phyloP scores from a whole-genome alignment of 192 early-diverging fungal species.

The Coemansia sp. region DNA sequence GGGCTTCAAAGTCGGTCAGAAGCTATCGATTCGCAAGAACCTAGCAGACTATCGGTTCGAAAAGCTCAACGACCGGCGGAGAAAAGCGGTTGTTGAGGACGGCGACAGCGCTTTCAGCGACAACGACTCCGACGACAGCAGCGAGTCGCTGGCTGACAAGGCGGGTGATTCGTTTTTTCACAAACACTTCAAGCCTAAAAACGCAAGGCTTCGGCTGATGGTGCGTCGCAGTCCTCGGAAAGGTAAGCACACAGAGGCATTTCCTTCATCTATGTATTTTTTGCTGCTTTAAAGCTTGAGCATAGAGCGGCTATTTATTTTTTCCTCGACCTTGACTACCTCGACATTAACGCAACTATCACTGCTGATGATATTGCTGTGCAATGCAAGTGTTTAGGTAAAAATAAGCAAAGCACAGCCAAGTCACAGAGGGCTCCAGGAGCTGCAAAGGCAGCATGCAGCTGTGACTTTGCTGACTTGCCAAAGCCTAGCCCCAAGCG shows the following conservation, averaged over 20 bases:
- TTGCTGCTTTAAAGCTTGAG: not conserved
- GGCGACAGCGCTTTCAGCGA: not conserved
- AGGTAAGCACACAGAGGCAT: not conserved
- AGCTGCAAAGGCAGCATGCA: too few relatives aligned
- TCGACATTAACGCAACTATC: too few relatives aligned
- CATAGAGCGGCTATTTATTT: too few relatives aligned
- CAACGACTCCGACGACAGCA: not conserved
- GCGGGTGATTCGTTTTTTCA: not conserved
- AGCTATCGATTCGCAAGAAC: conserved; percentile 11
- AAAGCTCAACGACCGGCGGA: conserved; percentile 7
- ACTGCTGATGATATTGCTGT: not conserved
- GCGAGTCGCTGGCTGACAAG: not conserved
- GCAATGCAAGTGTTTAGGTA: too few relatives aligned
- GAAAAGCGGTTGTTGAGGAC: not conserved
- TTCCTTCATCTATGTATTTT: not conserved
- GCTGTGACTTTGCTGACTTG: too few relatives aligned
- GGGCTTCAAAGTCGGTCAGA: conserved; percentile 2
- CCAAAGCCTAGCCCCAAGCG: too few relatives aligned
- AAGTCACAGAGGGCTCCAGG: too few relatives aligned
- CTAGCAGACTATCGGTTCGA: conserved; percentile 8
- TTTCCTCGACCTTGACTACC: not conserved
- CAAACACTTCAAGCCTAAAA: not conserved
- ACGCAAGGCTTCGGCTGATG: not conserved
- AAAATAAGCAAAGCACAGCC: too few relatives aligned
- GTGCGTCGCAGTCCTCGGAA: not conserved